Percentiles rank a stretch among this genome's conserved stretches.
phyloP scores from a whole-genome alignment of 2,329 filamentous ascomycete species.

The Xylariaceae sp. region DNA sequence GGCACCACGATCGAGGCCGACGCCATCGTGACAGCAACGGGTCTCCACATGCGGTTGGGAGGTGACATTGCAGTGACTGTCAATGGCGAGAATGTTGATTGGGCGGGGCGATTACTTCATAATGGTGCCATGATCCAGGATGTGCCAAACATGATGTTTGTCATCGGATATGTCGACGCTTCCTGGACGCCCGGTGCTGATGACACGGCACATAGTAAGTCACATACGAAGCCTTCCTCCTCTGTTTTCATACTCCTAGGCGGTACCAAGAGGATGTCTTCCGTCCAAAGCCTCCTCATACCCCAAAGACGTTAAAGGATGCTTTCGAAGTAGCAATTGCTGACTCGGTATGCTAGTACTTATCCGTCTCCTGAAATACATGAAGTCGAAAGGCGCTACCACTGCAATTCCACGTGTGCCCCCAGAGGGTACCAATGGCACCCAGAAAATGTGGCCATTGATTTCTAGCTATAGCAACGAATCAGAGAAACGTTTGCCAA shows the following conservation, averaged over 20 bases:
- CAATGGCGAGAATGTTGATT: slow-evolving; percentile 54
- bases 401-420: slow-evolving; percentile 53
- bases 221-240: too few relatives aligned
- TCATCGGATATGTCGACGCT: slow-evolving; percentile 66
- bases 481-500: slow-evolving; percentile 9
- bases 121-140: slow-evolving; percentile 66
- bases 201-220: slow-evolving; percentile 49
- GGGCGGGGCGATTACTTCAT: slow-evolving; percentile 60
- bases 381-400: slow-evolving; percentile 51
- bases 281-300: background rate
- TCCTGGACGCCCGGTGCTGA: slow-evolving; percentile 70
- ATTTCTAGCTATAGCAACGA: slow-evolving; percentile 20
- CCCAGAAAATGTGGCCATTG: slow-evolving; percentile 30
- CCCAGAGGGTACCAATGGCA: slow-evolving; percentile 29
- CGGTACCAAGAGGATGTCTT: background rate
- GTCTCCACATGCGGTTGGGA: slow-evolving; percentile 62
- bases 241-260: background rate
- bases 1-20: slow-evolving; percentile 59
- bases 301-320: background rate
- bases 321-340: background rate
- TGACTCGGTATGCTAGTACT: slow-evolving; percentile 43
- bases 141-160: slow-evolving; percentile 65
- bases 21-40: slow-evolving; percentile 70
- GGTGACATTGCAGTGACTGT: slow-evolving; percentile 59
- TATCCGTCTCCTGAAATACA: slow-evolving; percentile 56